These are phyloP conservation scores for Heimioporus sp. DNA, from an alignment of 768 basidiomycete species.

Conservation along the genomic window DNA sequence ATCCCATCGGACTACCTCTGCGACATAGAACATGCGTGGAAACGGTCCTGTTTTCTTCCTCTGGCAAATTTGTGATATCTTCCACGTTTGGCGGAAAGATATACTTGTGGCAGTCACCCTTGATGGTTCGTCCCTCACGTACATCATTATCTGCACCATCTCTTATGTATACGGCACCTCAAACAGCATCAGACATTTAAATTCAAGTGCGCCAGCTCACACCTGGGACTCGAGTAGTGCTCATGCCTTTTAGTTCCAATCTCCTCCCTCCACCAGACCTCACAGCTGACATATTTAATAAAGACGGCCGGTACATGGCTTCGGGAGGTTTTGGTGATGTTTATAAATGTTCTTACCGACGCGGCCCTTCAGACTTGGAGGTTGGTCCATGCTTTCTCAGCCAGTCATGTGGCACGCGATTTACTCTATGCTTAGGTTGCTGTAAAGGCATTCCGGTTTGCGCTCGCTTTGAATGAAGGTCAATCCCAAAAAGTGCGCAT, in stretches of 20 bases:
- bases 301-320: neutral
- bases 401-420: neutral
- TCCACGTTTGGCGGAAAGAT: neutral
- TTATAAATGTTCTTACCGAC: slow-evolving; percentile 7
- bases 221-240: too few species aligned
- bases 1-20: neutral
- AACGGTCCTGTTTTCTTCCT: slow-evolving; percentile 3
- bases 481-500: neutral
- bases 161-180: too few species aligned
- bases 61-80: neutral
- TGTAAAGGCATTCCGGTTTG: slow-evolving; percentile 24
- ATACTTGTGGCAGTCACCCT: neutral
- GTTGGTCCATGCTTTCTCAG: neutral
- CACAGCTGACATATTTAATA: slow-evolving; percentile 1
- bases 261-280: slow-evolving; percentile 4
- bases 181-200: too few species aligned
- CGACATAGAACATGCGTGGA: neutral
- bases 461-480: neutral
- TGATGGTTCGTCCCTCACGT: too few species aligned
- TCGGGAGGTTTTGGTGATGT: slow-evolving; percentile 17
- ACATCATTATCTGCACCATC: too few species aligned
- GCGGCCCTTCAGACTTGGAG: neutral
- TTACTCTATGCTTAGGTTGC: slow-evolving; percentile 14
- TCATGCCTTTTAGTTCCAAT: neutral
- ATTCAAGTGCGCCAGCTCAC: too few species aligned